These are phyloP conservation scores for Mortierella polycephala DNA, from an alignment of 371 early-diverging fungal species.

Conservation along the genomic window DNA sequence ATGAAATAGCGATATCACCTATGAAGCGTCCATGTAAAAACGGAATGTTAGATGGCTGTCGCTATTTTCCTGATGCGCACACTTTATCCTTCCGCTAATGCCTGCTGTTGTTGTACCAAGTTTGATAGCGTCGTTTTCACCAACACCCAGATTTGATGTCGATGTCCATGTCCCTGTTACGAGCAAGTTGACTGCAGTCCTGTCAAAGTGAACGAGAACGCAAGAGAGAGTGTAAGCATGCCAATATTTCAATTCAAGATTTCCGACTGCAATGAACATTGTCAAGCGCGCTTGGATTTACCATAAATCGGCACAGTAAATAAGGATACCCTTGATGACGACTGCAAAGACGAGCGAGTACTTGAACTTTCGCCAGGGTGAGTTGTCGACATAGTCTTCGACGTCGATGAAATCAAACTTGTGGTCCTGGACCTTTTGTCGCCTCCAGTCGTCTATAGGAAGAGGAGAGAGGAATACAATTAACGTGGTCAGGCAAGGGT, in stretches of 20 bases:
- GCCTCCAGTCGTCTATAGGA: constrained; percentile 54
- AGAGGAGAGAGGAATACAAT: background rate
- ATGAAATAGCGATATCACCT: constrained; percentile 28
- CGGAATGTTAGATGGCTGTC: background rate
- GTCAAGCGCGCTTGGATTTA: constrained; percentile 48
- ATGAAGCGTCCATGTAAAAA: background rate
- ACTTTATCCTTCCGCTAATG: background rate
- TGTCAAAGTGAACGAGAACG: background rate
- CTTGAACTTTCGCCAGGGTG: constrained; percentile 56
- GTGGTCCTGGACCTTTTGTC: constrained; percentile 77
- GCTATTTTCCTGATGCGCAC: background rate
- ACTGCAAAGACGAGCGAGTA: constrained; percentile 74
- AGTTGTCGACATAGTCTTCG: constrained; percentile 73
- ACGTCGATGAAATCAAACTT: constrained; percentile 90
- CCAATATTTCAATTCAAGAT: no score
- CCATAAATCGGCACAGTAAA: constrained; percentile 80
- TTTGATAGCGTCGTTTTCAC: constrained; percentile 6
- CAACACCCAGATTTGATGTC: constrained; percentile 13
- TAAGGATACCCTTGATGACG: constrained; percentile 78
- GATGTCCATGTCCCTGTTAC: constrained; percentile 24
- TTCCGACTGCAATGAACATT: background rate
- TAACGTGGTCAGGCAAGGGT: no score
- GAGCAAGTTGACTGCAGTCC: constrained; percentile 53
- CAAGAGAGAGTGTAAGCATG: no score
- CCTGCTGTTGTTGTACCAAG: constrained; percentile 10